phyloP scores from a whole-genome alignment of 306 rosid genomes.

The Styphnolobium japonicum region DNA sequence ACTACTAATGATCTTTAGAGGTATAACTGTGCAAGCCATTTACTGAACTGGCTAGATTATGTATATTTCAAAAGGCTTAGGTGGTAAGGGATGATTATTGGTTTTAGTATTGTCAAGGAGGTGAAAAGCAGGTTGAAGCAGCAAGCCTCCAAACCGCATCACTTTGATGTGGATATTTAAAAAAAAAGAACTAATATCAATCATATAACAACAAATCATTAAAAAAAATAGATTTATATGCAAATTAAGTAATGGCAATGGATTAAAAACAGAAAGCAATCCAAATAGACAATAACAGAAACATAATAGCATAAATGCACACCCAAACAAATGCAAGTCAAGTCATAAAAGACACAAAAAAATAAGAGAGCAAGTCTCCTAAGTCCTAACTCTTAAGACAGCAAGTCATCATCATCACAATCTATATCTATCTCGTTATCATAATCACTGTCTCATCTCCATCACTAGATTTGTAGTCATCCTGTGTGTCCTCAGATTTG shows the following conservation, averaged over 20 bases:
- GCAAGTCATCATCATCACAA: neutral
- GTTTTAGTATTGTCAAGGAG: neutral
- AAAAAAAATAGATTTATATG: neutral
- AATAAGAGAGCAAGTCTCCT: neutral
- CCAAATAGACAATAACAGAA: neutral
- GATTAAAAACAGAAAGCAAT: neutral
- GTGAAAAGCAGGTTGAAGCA: neutral
- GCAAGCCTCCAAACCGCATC: neutral
- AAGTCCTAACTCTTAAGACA: neutral
- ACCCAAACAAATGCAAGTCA: neutral
- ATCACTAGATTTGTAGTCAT: neutral
- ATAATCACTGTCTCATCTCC: neutral
- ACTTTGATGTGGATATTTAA: neutral
- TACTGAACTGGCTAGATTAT: neutral
- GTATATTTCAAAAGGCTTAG: conserved; percentile 11
- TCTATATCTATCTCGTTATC: neutral
- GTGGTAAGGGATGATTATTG: neutral
- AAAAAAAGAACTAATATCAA: neutral
- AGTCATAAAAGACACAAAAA: neutral
- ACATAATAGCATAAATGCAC: neutral
- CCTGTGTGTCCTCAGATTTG: neutral
- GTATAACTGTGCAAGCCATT: conserved; percentile 21
- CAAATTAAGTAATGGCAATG: neutral
- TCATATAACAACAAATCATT: neutral
- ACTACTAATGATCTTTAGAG: conserved; percentile 7